Evolutionary conservation across 2,329 filamentous ascomycete genomes (phyloP).

Genomic region (Sporothrix dimorphospora): DNA sequence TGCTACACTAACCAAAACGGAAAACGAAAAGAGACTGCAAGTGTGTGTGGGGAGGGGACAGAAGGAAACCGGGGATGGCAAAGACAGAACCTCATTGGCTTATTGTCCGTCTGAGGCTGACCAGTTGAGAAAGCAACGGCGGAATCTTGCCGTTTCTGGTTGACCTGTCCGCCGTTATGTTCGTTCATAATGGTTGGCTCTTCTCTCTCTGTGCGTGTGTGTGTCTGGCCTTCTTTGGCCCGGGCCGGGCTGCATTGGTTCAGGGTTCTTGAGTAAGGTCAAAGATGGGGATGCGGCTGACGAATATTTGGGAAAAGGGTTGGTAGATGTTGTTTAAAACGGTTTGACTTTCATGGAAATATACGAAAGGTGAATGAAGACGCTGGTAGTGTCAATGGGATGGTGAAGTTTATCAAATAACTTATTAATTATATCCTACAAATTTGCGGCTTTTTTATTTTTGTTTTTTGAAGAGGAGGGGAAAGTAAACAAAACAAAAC

Average conservation of each 20-base stretch:
- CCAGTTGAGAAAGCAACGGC: not conserved
- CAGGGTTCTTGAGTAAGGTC: not conserved
- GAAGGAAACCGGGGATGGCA: not conserved
- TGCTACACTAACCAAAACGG: not conserved
- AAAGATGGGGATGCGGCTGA: not conserved
- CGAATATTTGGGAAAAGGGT: not conserved
- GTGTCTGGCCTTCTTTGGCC: not conserved
- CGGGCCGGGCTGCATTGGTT: conserved; percentile 4
- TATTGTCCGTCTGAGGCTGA: not conserved
- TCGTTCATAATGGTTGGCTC: not conserved
- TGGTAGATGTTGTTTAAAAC: no score
- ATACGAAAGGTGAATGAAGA: no score
- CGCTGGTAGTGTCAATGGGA: no score
- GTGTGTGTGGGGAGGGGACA: not conserved
- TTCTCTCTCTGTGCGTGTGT: not conserved
- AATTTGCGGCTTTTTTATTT: no score
- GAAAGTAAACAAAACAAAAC: no score
- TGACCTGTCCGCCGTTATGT: not conserved
- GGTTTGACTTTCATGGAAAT: no score
- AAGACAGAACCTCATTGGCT: not conserved
- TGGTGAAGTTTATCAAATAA: no score
- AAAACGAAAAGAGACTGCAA: not conserved
- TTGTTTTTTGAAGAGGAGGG: no score
- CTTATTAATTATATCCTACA: no score
- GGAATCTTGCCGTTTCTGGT: not conserved